phyloP scores from a whole-genome alignment of 2,329 filamentous ascomycete genomes.

The Aspergillus costaricaensis region DNA sequence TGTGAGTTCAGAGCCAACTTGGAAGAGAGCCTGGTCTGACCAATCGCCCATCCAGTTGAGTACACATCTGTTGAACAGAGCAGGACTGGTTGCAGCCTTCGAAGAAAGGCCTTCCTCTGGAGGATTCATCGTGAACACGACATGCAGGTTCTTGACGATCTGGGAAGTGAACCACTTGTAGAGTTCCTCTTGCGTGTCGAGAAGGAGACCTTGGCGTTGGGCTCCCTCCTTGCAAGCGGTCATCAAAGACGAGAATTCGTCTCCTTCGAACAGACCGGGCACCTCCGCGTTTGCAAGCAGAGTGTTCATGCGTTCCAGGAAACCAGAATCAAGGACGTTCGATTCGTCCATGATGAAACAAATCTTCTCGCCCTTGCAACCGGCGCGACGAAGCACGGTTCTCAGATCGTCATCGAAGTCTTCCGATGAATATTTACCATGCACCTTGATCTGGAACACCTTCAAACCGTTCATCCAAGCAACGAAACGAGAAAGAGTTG shows the following conservation, averaged over 20 bases:
- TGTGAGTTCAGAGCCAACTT: slow-evolving; percentile 93
- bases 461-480: slow-evolving; percentile 99
- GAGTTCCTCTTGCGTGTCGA: slow-evolving; percentile 98
- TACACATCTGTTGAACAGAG: slow-evolving; percentile 98
- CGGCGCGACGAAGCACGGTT: slow-evolving; percentile 87
- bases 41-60: slow-evolving; percentile 99
- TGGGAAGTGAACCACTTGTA: slow-evolving; percentile 99
- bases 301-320: slow-evolving; percentile 99
- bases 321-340: slow-evolving; percentile 97
- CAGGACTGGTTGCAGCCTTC: slow-evolving; percentile 95
- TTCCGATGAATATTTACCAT: slow-evolving; percentile 95
- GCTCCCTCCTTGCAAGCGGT: slow-evolving; percentile 98
- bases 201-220: slow-evolving; percentile 87
- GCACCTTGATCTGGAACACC: slow-evolving; percentile 99
- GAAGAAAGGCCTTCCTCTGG: slow-evolving; percentile 92
- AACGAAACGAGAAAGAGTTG: slow-evolving; percentile 94
- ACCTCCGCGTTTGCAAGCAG: slow-evolving; percentile 99
- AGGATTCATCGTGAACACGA: slow-evolving; percentile 99
- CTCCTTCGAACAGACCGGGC: slow-evolving; percentile 96
- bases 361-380: slow-evolving; percentile 98
- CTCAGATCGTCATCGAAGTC: slow-evolving; percentile 98
- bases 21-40: slow-evolving; percentile 98
- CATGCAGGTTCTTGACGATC: slow-evolving; percentile 97
- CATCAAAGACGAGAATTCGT: slow-evolving; percentile 98
- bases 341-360: slow-evolving; percentile 99